Evolutionary conservation across 176 grass and related monocot species (phyloP), one percentile per base, ranked within the genome.

Genomic region (Hyparrhenia diplandra): DNA sequence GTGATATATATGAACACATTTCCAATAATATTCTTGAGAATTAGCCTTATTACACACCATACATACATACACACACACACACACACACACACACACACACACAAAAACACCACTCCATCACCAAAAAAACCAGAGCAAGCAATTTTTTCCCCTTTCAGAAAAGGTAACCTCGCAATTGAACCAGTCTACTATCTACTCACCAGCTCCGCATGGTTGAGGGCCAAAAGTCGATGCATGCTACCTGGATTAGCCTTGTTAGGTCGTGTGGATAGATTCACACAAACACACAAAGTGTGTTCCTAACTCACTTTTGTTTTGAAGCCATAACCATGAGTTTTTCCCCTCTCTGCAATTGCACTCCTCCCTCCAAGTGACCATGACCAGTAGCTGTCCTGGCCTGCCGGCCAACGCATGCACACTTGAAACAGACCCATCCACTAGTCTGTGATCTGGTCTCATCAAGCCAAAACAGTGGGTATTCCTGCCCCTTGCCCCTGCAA

Each of bases 401-500:
- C 81, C 81, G 69, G 30, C 82, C 82, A 88, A 54, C 82, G n/a
- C 76, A 54, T 89, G 87, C 10, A 45, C 75, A n/a, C 61, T 21
- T 29, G 27, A 79, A 78, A 1, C 61, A 29, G 40, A 47, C 81
- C 81, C 75, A 84, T 80, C 34, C 10, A 23, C n/a, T n/a, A n/a
- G n/a, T 80, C 32, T 21, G 37, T 37, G 20, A 23, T 51, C 36
- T 39, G 29, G 17, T 84, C 69, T 47, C 75, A 75, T 76, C 79
- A 66, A 51, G 35, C 16, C 71, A 31, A 41, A 62, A 64, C 64
- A 82, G 41, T 54, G 24, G 5, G 27, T n/a, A n/a, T n/a, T n/a
- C n/a, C n/a, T n/a, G n/a, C n/a, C n/a, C n/a, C n/a, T n/a, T 43
- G 11, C 12, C 75, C 20, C 31, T 80, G 82, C 76, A 80, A 89